Evolutionary conservation across 2,329 filamentous ascomycete species (phyloP).

Genomic region (Xylariaceae sp.): DNA sequence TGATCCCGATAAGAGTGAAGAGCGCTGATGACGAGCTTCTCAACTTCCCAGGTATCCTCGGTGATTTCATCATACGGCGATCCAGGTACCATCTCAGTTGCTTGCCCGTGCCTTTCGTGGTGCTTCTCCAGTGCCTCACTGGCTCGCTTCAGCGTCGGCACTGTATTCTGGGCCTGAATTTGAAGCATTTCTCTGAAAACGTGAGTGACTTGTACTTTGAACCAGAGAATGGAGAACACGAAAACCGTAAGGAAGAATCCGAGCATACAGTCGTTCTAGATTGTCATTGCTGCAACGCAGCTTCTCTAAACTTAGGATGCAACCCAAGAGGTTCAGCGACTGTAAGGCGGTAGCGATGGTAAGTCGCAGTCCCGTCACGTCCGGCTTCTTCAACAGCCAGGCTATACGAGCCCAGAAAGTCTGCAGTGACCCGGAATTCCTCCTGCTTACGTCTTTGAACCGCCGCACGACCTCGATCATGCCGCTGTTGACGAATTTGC

Average conservation of each 20-base stretch:
- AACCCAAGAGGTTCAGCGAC: conserved; percentile 9
- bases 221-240: not conserved
- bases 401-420: conserved; percentile 11
- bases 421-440: conserved; percentile 5
- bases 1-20: no score
- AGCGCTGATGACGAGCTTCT: conserved; percentile 7
- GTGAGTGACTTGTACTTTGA: conserved; percentile 4
- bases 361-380: conserved; percentile 7
- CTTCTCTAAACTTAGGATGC: conserved; percentile 10
- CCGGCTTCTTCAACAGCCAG: conserved; percentile 15
- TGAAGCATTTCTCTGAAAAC: conserved; percentile 8
- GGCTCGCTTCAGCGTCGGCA: conserved; percentile 6
- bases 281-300: conserved; percentile 7
- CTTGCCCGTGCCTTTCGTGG: conserved; percentile 2
- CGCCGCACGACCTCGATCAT: conserved; percentile 9
- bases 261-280: conserved; percentile 9
- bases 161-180: conserved; percentile 7
- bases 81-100: not conserved
- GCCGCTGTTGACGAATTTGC: conserved; percentile 9
- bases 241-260: not conserved
- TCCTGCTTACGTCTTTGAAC: conserved; percentile 10
- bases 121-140: conserved; percentile 11
- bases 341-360: conserved; percentile 9
- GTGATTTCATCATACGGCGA: conserved; percentile 4
- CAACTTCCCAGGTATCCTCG: conserved; percentile 10